Evolutionary conservation across 2,329 filamentous ascomycete genomes (phyloP), one percentile per base, ranked within the genome.

Genomic region (Rhynchosporium agropyri): DNA sequence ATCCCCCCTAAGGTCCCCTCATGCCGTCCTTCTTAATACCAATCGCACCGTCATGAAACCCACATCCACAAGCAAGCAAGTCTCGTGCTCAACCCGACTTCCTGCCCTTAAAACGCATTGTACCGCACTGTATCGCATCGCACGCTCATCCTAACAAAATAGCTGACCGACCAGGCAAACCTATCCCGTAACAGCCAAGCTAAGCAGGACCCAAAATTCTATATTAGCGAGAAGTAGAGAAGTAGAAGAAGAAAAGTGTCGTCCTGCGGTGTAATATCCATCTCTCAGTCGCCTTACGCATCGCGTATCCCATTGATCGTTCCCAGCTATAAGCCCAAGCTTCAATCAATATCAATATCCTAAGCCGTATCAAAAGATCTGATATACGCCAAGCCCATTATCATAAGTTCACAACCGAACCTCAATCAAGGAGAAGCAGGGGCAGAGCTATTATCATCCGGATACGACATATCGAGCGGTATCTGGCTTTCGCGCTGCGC

Each of bases 401-500:
- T 36, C 6, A 36, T 36, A 36, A 36, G 6, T 6, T 10, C 33
- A 36, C 33, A 36, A 10, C 33, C 9, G 33, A 10, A 6, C 36
- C 3, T 26, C 8, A 20, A 7, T 54, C 53, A 64, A 56, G 63
- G 63, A 38, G 58, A 61, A 10, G 42, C 45, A 15, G 61, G 56
- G 3, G 42, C 51, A 29, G 49, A 48, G 13, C 40, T 51, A 28
- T 53, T 58, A 33, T 68, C 70, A 13, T 69, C 68, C 9, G 66
- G 63, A 58, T 72, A 72, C 13, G 68, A 64, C 67, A 68, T 71
- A 45, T 70, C 64, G n/a, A 64, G 45, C 9, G 66, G 66, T 15
- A 66, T 63, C 26, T 64, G 48, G 3, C 60, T 67, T 61, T 72
- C 67, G 29, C 69, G 79, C 71, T 89, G 87, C 31, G 85, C 81